Percentiles rank a stretch among this genome's conserved stretches.
Conservation (phyloP, 2,329 filamentous ascomycete genomes). For the Thielaviopsis musarum region DNA sequence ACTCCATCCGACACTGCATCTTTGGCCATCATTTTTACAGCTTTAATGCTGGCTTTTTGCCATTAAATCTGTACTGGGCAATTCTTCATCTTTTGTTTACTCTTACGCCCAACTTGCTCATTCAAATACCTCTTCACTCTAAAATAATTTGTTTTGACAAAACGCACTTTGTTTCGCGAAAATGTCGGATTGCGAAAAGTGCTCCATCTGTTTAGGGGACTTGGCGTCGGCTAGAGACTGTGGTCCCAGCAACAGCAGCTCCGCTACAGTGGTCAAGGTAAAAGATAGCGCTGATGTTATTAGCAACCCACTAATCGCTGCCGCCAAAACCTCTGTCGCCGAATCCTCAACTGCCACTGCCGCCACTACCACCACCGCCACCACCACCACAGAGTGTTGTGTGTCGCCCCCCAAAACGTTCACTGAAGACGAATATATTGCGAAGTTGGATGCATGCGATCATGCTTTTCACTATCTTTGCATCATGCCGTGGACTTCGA, state of each 20-base stretch:
- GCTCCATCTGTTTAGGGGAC: constrained; percentile 6
- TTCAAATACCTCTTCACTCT: too few relatives aligned
- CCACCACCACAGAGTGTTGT: background rate
- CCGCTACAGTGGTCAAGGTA: constrained; percentile 11
- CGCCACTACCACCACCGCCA: constrained; percentile 14
- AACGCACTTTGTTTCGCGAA: background rate
- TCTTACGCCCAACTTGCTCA: background rate
- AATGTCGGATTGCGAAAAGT: constrained; percentile 1
- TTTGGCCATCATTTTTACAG: constrained; percentile 8
- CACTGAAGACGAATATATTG: constrained; percentile 19
- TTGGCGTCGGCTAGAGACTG: background rate
- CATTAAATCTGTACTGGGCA: constrained; percentile 3
- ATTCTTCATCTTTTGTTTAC: constrained; percentile 17
- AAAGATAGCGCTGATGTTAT: constrained; percentile 14
- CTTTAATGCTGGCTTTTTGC: constrained; percentile 13
- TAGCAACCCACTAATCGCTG: constrained; percentile 14
- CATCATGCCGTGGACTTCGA: constrained; percentile 83
- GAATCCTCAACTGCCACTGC: constrained; percentile 13
- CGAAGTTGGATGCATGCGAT: constrained; percentile 57
- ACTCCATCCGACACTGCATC: constrained; percentile 11
- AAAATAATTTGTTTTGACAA: background rate
- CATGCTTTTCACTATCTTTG: constrained; percentile 89
- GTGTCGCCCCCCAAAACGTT: background rate
- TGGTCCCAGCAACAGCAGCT: background rate
- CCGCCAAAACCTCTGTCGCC: constrained; percentile 2